Evolutionary conservation across 257 asterid genomes (phyloP), one percentile per base, ranked within the genome.

Genomic region (Solanum peruvianum): DNA sequence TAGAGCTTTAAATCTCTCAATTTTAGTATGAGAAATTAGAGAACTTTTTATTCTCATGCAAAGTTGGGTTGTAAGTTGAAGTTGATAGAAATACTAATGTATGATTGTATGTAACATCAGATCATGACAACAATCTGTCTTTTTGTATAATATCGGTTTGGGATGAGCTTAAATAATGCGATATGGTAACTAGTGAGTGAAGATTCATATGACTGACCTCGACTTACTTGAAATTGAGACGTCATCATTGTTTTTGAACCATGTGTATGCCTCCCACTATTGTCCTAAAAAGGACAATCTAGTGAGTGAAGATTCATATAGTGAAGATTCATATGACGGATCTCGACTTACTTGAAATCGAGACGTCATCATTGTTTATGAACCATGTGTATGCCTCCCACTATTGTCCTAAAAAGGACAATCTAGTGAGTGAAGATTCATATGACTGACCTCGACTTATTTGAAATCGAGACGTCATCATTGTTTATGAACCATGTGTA

Each of bases 21-120:
- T 86, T 10, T 27, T 29, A 94, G 87, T 91, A 89, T 83, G 98
- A 95, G 93, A 94, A 93, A 88, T 31, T 92, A 41, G 95, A 94
- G 93, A 56, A 41, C 52, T 27, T 66, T 3, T 44, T n/a, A 9
- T 2, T 35, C 60, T 27, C 42, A 45, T 82, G 80, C 62, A 47
- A 25, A 25, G 82, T 82, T 42, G 84, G 47, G 47, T 29, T 86
- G 66, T 64, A 37, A 78, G 84, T 29, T 27, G 66, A 47, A 2
- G 84, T 80, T 27, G 64, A 27, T 80, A 20, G 18, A 47, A 80
- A 80, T 80, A 45, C 29, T 47, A 11, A 45, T 80, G 69, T 5
- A 80, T 80, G 44, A 18, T 45, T 81, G 67, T 10, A 29, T 80
- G 85, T 49, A 81, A 18, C 69, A 49, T 78, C 41, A 47, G 27